These are phyloP conservation scores for Thermothelomyces thermophilus DNA, from an alignment of 2,329 filamentous ascomycete genomes.

Conservation along the genomic window DNA sequence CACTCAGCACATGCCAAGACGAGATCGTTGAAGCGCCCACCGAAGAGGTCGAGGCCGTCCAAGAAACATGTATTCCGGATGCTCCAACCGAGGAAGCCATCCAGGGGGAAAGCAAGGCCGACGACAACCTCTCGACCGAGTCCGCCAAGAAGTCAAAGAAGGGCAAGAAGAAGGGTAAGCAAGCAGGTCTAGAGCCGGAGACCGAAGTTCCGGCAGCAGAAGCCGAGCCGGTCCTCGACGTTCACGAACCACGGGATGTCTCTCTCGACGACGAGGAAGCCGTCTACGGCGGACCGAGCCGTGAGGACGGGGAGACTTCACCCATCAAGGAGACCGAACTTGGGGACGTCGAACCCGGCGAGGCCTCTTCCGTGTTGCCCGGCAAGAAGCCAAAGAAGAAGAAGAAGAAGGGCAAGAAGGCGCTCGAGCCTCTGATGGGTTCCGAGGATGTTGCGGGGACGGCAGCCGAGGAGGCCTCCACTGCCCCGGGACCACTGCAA, in stretches of 20 bases:
- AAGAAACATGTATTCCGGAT: neutral
- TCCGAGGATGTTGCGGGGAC: neutral
- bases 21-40: neutral
- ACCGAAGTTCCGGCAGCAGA: neutral
- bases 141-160: constrained; percentile 32
- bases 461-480: neutral
- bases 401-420: constrained; percentile 17
- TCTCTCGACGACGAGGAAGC: constrained; percentile 9
- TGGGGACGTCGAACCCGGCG: neutral
- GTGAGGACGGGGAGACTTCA: neutral
- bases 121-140: neutral
- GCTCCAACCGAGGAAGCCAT: neutral
- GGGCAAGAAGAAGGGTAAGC: constrained; percentile 23
- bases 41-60: neutral
- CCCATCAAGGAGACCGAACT: neutral
- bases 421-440: neutral
- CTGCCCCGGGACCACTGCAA: neutral
- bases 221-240: neutral
- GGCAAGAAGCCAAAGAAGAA: constrained; percentile 14
- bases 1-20: neutral
- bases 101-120: neutral
- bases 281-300: constrained; percentile 7
- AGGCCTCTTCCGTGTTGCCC: neutral
- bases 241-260: constrained; percentile 1
- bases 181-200: neutral